Percentiles rank a stretch among this genome's conserved stretches.
Conservation (phyloP, 176 grass and related monocot genomes). For the Oryza meyeriana region DNA sequence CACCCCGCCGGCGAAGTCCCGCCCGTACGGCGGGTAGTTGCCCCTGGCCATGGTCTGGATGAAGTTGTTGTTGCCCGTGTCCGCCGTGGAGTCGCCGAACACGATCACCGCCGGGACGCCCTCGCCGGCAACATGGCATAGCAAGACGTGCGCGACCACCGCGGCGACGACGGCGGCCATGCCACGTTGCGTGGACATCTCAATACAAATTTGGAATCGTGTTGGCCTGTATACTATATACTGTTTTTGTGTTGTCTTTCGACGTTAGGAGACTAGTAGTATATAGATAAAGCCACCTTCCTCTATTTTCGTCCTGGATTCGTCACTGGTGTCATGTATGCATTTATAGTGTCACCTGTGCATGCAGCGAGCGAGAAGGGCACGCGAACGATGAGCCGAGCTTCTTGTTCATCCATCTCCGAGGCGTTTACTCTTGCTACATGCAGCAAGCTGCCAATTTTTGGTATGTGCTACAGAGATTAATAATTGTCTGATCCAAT, state of each 20-base stretch:
- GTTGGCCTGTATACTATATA: no score
- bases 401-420: constrained; percentile 38
- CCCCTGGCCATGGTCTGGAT: constrained; percentile 47
- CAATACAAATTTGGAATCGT: background rate
- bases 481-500: background rate
- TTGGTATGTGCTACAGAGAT: background rate
- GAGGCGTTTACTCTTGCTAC: background rate
- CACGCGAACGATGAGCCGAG: constrained; percentile 20
- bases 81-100: constrained; percentile 76
- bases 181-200: background rate
- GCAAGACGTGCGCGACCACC: background rate
- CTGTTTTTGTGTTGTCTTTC: no score
- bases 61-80: constrained; percentile 74
- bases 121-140: background rate
- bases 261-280: no score
- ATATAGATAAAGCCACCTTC: no score
- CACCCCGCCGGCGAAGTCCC: constrained; percentile 47
- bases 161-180: background rate
- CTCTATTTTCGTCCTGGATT: no score
- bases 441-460: background rate
- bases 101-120: constrained; percentile 51
- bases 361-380: background rate
- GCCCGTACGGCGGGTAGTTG: constrained; percentile 64
- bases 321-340: background rate
- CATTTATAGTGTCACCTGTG: background rate